A percentile compares a stretch with the other conserved stretches of the same genome.
Conservation (phyloP, 257 asterid species). For the Eucommia ulmoides region DNA sequence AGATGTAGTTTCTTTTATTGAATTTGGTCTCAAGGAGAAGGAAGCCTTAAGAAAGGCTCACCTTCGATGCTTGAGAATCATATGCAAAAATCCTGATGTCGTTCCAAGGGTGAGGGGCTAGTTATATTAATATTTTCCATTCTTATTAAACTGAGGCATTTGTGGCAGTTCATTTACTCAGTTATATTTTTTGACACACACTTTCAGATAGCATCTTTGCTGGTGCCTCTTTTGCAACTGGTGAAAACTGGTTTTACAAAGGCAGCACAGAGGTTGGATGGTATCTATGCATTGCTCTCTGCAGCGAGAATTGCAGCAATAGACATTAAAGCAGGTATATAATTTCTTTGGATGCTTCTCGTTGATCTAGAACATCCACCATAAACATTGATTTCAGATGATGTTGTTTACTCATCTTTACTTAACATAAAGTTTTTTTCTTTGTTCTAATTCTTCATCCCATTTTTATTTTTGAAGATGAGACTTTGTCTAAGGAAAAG, state of each 20-base stretch:
- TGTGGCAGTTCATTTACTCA: constrained; percentile 2
- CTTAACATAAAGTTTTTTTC: constrained; percentile 1
- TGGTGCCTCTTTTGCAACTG: constrained; percentile 75
- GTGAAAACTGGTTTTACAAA: constrained; percentile 90
- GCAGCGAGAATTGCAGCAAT: constrained; percentile 63
- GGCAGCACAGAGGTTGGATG: constrained; percentile 92
- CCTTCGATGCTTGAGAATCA: constrained; percentile 68
- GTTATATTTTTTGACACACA: constrained; percentile 7
- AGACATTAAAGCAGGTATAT: constrained; percentile 91
- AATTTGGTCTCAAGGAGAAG: constrained; percentile 87
- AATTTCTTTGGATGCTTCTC: background rate
- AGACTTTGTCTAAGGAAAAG: constrained; percentile 72
- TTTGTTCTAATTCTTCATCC: constrained; percentile 5
- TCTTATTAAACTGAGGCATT: constrained; percentile 5
- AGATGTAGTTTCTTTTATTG: constrained; percentile 45
- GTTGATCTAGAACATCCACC: background rate
- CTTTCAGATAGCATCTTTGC: constrained; percentile 63
- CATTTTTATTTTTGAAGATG: constrained; percentile 45
- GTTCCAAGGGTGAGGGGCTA: constrained; percentile 41
- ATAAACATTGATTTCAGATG: background rate
- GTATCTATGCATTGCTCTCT: constrained; percentile 75
- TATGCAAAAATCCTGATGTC: constrained; percentile 63
- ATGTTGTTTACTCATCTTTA: background rate
- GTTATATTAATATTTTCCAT: constrained; percentile 1
- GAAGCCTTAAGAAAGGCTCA: constrained; percentile 77